Base-by-base conservation (phyloP, 306 rosid genomes). In the Phaseolus lunatus region DNA sequence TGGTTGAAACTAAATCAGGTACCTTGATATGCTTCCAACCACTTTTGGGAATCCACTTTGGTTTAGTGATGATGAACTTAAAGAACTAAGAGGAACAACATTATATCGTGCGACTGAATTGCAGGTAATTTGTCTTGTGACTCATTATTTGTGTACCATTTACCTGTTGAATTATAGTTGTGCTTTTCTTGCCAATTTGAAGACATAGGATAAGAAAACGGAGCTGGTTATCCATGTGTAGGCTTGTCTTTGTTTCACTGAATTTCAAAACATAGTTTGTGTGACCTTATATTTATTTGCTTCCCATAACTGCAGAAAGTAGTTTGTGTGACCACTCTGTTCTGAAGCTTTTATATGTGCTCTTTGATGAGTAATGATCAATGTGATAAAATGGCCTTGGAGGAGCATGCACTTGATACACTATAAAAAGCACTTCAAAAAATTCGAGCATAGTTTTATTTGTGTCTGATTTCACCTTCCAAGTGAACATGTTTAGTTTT, bases 1-100 rank as follows among this genome's bases (percentile, higher is more conserved):
- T 82, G 78, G 70, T 83, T 78, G 76, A 76, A 67, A 82, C 72
- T 69, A 66, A 61, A 62, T 83, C 84, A 95, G 99, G 96, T 95
- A 92, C 86, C 88, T 95, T 73, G 92, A 90, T 81, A 87, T 95
- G 90, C 97, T 95, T 76, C 97, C 97, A n/a, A 79, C 86, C 76
- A 87, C 86, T 29, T 95, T 90, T 72, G 86, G 89, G 52, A 95
- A 89, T 87, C 84, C 99, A 47, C 97, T 95, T 81, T 95, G 97
- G 97, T 95, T 95, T 81, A 87, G 85, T 39, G 90, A 88, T 23
- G 93, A 86, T 22, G 97, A 89, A 79, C 86, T 95, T 77, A 85
- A 80, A 66, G 97, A 89, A 72, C 85, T 95, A 59, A 95, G 93
- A 85, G 99, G 99, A 33, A 88, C 99, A 66, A 44, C 94, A 14